These are phyloP conservation scores for Hymenoscyphus linearis DNA, from an alignment of 2,329 filamentous ascomycete species.

Conservation along the genomic window DNA sequence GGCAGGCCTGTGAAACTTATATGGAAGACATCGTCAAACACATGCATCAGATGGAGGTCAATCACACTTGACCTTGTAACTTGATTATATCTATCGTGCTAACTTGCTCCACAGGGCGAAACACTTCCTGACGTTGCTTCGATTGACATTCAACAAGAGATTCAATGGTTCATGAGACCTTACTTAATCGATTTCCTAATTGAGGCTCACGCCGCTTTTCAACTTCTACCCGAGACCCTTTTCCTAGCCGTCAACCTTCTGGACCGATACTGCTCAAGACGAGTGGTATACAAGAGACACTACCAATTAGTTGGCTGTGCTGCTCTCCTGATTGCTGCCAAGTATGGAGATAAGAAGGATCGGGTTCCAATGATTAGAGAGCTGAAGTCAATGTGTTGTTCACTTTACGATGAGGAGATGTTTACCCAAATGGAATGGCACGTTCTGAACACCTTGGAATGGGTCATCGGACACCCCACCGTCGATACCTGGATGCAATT, in stretches of 20 bases:
- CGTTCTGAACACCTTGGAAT: conserved; percentile 93
- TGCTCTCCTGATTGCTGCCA: conserved; percentile 90
- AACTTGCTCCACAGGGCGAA: conserved; percentile 52
- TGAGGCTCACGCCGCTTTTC: conserved; percentile 93
- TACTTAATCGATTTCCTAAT: conserved; percentile 98
- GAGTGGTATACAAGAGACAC: conserved; percentile 98
- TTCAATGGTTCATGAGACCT: conserved; percentile 99
- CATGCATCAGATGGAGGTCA: conserved; percentile 88
- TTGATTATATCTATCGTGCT: conserved; percentile 19
- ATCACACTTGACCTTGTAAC: conserved; percentile 14
- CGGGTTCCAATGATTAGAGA: conserved; percentile 96
- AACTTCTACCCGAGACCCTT: conserved; percentile 86
- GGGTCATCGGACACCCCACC: conserved; percentile 92
- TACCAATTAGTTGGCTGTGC: conserved; percentile 97
- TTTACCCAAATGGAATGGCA: conserved; percentile 99
- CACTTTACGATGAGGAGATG: conserved; percentile 97
- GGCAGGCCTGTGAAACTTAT: conserved; percentile 81
- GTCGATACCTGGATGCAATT: conserved; percentile 91
- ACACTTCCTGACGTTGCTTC: conserved; percentile 94
- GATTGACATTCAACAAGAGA: conserved; percentile 98
- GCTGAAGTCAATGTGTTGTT: conserved; percentile 98
- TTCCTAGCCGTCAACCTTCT: conserved; percentile 96
- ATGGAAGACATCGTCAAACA: conserved; percentile 90
- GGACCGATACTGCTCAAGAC: conserved; percentile 94
- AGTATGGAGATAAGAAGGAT: conserved; percentile 98